Conservation (phyloP, 139 green algal species). For the Tetraselmis striata region DNA sequence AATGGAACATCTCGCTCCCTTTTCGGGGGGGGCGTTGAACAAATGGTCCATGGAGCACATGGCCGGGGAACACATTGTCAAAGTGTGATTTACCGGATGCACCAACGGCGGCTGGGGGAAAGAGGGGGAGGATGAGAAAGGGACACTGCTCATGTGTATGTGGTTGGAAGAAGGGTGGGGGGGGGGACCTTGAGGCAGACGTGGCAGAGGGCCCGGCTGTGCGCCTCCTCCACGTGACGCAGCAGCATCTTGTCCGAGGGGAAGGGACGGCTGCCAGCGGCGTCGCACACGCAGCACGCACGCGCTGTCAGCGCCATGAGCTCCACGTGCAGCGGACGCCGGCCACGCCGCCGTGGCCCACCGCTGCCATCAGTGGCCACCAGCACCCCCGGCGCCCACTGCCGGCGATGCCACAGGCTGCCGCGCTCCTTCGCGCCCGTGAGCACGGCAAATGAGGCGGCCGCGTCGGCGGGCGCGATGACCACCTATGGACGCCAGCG, state of each 20-base stretch:
- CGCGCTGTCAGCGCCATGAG: slow-evolving; percentile 33
- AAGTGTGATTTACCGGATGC: too few species aligned
- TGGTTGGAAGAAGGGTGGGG: not conserved
- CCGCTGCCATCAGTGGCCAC: slow-evolving; percentile 7
- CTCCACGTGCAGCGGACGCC: slow-evolving; percentile 9
- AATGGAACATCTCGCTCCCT: too few species aligned
- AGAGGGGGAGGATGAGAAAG: too few species aligned
- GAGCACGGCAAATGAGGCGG: too few species aligned
- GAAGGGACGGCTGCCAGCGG: slow-evolving; percentile 25
- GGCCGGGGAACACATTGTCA: too few species aligned
- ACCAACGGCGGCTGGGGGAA: too few species aligned
- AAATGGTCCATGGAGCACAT: too few species aligned
- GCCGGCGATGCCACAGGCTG: slow-evolving; percentile 23
- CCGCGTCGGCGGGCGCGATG: slow-evolving; percentile 34
- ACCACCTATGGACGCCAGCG: too few species aligned
- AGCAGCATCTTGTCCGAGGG: slow-evolving; percentile 29
- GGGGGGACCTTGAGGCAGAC: slow-evolving; percentile 32
- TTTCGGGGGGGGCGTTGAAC: too few species aligned
- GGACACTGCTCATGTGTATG: too few species aligned
- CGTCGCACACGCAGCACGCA: slow-evolving; percentile 47
- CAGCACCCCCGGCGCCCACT: slow-evolving; percentile 29
- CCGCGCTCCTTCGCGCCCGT: too few species aligned
- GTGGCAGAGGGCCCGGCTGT: slow-evolving; percentile 28
- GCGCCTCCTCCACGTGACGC: slow-evolving; percentile 28
- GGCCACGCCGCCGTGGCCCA: not conserved